phyloP scores from a whole-genome alignment of 495 filamentous ascomycete species.

The Annulohypoxylon bovei region DNA sequence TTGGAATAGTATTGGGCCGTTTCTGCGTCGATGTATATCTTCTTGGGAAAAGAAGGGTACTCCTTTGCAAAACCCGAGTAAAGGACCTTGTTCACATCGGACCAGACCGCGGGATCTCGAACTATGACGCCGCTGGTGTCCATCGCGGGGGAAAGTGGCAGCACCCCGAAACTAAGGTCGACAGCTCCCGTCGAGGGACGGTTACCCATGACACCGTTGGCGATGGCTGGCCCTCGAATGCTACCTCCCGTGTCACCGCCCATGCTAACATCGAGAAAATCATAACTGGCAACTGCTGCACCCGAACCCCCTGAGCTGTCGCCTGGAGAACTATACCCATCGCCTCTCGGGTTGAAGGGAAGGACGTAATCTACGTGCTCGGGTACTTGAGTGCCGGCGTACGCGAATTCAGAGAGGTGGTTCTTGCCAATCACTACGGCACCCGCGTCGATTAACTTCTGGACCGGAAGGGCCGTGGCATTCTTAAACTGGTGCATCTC shows the following conservation, averaged over 20 bases:
- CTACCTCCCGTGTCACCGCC: constrained; percentile 58
- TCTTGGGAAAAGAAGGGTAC: not conserved
- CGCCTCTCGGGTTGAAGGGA: constrained; percentile 62
- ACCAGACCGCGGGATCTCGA: not conserved
- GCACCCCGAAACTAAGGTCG: not conserved
- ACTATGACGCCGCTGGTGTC: not conserved
- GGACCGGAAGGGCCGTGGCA: not conserved
- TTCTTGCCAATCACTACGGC: not conserved
- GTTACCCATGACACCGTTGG: constrained; percentile 52
- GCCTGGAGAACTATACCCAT: constrained; percentile 63
- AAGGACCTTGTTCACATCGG: not conserved
- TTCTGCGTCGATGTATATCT: not conserved
- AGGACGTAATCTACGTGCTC: not conserved
- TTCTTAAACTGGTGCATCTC: not conserved
- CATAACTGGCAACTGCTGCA: constrained; percentile 60
- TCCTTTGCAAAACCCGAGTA: not conserved
- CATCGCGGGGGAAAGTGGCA: not conserved
- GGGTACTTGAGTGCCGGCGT: not conserved
- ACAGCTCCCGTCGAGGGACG: constrained; percentile 35
- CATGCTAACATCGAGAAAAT: constrained; percentile 65
- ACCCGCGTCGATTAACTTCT: constrained; percentile 3
- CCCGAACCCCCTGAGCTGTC: constrained; percentile 60
- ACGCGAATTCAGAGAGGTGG: not conserved
- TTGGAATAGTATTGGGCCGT: not conserved
- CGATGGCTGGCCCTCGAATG: constrained; percentile 50